Conservation (phyloP, 768 basidiomycete species). For the Ramaria sp. region DNA sequence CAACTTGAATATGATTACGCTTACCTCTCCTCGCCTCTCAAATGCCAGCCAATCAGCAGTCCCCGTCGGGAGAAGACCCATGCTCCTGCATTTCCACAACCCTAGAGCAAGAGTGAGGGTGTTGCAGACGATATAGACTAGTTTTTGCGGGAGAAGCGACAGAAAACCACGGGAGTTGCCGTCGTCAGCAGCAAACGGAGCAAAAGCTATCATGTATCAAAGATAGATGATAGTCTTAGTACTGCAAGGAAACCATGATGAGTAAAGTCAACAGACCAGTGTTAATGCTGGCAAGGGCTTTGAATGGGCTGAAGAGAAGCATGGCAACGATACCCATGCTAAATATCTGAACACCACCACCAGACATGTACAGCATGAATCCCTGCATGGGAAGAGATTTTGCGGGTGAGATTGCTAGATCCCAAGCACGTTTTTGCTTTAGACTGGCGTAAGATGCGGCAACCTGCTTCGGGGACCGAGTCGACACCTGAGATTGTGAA, state of each 20-base stretch:
- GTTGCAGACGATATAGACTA: conserved; percentile 64
- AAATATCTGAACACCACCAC: conserved; percentile 90
- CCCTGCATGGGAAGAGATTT: conserved; percentile 95
- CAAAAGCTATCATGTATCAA: conserved; percentile 38
- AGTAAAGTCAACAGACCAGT: conserved; percentile 41
- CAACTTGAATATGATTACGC: neutral
- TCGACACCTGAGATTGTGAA: neutral
- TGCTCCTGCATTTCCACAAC: conserved; percentile 85
- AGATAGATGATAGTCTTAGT: neutral
- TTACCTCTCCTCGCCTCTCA: conserved; percentile 64
- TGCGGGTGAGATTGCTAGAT: conserved; percentile 71
- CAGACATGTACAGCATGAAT: conserved; percentile 98
- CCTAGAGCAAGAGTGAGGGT: conserved; percentile 72
- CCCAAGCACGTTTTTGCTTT: conserved; percentile 78
- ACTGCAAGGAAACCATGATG: neutral
- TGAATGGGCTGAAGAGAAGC: conserved; percentile 80
- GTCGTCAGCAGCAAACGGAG: conserved; percentile 47
- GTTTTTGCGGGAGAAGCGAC: conserved; percentile 59
- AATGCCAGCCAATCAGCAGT: conserved; percentile 95
- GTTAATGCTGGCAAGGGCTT: conserved; percentile 71
- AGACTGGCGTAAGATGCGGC: conserved; percentile 47
- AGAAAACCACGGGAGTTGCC: conserved; percentile 34
- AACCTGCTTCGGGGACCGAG: conserved; percentile 13
- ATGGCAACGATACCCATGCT: conserved; percentile 95
- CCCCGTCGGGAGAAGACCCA: conserved; percentile 86